Evolutionary conservation across 2,329 filamentous ascomycete species (phyloP), one percentile per base, ranked within the genome.

Genomic region (Rhexocercosporidium sp.): DNA sequence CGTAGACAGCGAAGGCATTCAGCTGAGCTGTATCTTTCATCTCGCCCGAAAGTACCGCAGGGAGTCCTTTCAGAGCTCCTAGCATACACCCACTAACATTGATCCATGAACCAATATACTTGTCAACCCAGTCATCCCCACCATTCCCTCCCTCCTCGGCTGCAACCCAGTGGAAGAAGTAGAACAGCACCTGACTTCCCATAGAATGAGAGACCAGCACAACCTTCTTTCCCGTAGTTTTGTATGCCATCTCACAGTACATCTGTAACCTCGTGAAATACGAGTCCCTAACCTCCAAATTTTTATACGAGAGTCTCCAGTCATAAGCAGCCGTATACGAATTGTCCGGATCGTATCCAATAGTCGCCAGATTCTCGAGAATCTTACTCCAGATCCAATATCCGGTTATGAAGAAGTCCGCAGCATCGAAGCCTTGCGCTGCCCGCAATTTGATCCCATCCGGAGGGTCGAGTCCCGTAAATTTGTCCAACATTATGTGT

Each of bases 321-420:
- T 99, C 96, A 77, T 99, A 86, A 11, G 89, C 86, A 0, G 89
- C 89, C 0, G 88, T 91, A 74, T 86, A 91, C 2, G 88, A 89
- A 74, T 89, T 91, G 37, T 87, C 90, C 27, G 96, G 95, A 76
- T 99, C 96, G 78, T 99, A 99, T 16, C 96, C 96, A 66, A 99
- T 92, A 0, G 94, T 96, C 0, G 96, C 96, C 61, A 99, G 83
- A 76, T 99, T 99, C 81, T 99, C 96, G 59, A 99, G 85, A 68
- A 99, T 97, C 81, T 98, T 98, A 81, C 93, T 97, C 94, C 77
- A 78, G 68, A 99, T 98, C 96, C 96, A 99, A 81, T 99, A 99
- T 11, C 89, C 89, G 0, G 89, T 91, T 69, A 92, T 91, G 79
- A 96, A 96, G 82, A 99, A 99, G 80, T 99, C 96, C 12, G 96